phyloP scores from a whole-genome alignment of 225 moss, liverwort and hornwort genomes.

The Bryoerythrophyllum caledonicum region DNA sequence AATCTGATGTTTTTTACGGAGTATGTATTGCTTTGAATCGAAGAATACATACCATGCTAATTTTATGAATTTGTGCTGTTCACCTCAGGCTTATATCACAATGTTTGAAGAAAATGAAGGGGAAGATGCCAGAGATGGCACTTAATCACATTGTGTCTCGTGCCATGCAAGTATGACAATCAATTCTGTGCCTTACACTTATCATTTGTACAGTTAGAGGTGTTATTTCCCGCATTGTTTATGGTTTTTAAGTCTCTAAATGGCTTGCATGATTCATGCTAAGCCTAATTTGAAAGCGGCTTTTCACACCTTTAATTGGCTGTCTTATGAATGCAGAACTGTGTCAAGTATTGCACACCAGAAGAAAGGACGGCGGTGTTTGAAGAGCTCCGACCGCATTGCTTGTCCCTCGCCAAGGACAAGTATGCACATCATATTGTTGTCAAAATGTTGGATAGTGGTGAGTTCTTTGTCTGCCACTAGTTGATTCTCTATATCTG shows the following conservation, averaged over 20 bases:
- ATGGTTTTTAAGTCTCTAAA: not conserved
- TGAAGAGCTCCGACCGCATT: slow-evolving; percentile 92
- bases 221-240: not conserved
- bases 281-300: slow-evolving; percentile 4
- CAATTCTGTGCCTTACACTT: slow-evolving; percentile 19
- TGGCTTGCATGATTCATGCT: slow-evolving; percentile 8
- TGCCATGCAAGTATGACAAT: slow-evolving; percentile 63
- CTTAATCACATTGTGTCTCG: slow-evolving; percentile 60
- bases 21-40: not conserved
- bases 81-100: slow-evolving; percentile 50
- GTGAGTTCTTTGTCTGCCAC: slow-evolving; percentile 40
- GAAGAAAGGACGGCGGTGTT: slow-evolving; percentile 73
- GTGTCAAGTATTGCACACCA: slow-evolving; percentile 79
- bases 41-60: not conserved
- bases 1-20: not conserved
- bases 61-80: slow-evolving; percentile 2
- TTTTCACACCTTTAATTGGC: slow-evolving; percentile 6
- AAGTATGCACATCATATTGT: slow-evolving; percentile 95
- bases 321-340: slow-evolving; percentile 55
- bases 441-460: slow-evolving; percentile 91
- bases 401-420: slow-evolving; percentile 73
- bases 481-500: not conserved
- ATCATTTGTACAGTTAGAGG: slow-evolving; percentile 10
- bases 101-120: slow-evolving; percentile 50
- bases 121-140: slow-evolving; percentile 58